Percentiles rank a stretch among this genome's conserved stretches.
These are phyloP conservation scores for Alternaria conjuncta DNA, from an alignment of 2,329 filamentous ascomycete genomes.

Conservation along the genomic window DNA sequence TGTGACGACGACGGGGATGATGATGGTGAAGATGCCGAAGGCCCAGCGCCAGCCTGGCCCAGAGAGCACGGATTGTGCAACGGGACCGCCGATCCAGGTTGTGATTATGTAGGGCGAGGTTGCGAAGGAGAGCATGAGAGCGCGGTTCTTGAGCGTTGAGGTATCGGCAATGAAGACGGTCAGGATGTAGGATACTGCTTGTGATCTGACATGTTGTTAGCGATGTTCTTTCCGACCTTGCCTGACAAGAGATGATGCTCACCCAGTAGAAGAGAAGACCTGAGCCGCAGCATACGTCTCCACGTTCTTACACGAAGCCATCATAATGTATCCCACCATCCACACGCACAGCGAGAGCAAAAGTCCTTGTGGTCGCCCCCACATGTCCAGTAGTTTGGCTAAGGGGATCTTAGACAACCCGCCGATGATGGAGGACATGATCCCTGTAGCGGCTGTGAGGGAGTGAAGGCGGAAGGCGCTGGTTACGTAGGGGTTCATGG, in stretches of 20 bases:
- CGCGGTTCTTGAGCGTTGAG: slow-evolving; percentile 67
- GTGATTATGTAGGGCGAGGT: slow-evolving; percentile 70
- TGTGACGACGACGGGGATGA: slow-evolving; percentile 65
- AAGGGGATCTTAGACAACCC: background rate
- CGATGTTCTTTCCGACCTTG: rapidly evolving
- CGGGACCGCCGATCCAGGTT: slow-evolving; percentile 65
- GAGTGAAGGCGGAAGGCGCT: slow-evolving; percentile 41
- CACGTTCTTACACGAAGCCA: slow-evolving; percentile 66
- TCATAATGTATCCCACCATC: slow-evolving; percentile 62
- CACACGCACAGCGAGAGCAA: slow-evolving; percentile 33
- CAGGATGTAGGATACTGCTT: slow-evolving; percentile 56
- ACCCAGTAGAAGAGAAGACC: slow-evolving; percentile 69
- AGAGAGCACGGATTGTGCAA: slow-evolving; percentile 62
- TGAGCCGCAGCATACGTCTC: slow-evolving; percentile 67
- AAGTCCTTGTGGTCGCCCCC: slow-evolving; percentile 45
- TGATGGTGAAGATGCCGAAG: slow-evolving; percentile 69
- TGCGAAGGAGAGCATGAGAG: slow-evolving; percentile 66
- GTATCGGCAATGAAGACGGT: slow-evolving; percentile 72
- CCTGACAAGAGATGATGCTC: background rate
- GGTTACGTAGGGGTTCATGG: slow-evolving; percentile 48
- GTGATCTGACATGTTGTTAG: background rate
- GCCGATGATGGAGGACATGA: background rate
- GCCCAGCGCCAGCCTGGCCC: slow-evolving; percentile 69
- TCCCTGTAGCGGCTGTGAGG: slow-evolving; percentile 37
- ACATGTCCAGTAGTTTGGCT: slow-evolving; percentile 23